Evolutionary conservation across 495 filamentous ascomycete species (phyloP).

Genomic region (Parathielavia appendiculata): DNA sequence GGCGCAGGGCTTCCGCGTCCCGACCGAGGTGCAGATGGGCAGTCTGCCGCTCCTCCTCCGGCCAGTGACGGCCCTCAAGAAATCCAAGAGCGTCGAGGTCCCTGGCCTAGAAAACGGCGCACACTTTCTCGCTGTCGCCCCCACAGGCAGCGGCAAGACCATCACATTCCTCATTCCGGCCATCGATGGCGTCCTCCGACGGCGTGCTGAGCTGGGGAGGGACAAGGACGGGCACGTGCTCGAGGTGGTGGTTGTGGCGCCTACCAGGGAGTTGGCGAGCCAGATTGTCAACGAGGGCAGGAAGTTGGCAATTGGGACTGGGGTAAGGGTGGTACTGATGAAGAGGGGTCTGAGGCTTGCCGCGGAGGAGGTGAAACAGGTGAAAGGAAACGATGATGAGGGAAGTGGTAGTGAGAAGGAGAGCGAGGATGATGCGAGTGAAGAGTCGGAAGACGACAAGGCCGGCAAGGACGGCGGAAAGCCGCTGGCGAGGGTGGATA

Average conservation of each 20-base stretch:
- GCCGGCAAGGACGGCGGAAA: conserved; percentile 30
- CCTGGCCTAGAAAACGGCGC: conserved; percentile 35
- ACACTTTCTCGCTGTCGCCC: conserved; percentile 82
- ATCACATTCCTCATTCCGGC: conserved; percentile 84
- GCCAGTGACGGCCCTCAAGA: conserved; percentile 39
- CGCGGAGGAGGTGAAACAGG: conserved; percentile 37
- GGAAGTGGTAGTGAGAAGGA: conserved; percentile 27
- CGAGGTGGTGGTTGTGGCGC: conserved; percentile 72
- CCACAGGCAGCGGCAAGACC: conserved; percentile 97
- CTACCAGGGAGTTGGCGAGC: conserved; percentile 83
- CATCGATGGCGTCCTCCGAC: conserved; percentile 63
- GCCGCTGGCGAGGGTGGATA: conserved; percentile 63
- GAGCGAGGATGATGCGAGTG: conserved; percentile 14
- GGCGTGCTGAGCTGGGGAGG: conserved; percentile 35
- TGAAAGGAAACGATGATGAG: conserved; percentile 28
- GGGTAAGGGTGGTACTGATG: conserved; percentile 75
- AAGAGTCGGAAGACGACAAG: conserved; percentile 35
- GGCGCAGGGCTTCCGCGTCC: conserved; percentile 74
- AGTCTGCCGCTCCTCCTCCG: conserved; percentile 71
- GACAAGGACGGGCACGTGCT: conserved; percentile 46
- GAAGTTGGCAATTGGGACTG: conserved; percentile 72
- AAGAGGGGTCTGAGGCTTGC: conserved; percentile 72
- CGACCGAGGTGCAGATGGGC: conserved; percentile 91
- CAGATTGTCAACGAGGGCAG: conserved; percentile 91
- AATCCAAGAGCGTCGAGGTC: conserved; percentile 24